These are phyloP conservation scores for Kregervanrija pseudodelftensis DNA, from an alignment of 805 yeast genomes.

Conservation along the genomic window DNA sequence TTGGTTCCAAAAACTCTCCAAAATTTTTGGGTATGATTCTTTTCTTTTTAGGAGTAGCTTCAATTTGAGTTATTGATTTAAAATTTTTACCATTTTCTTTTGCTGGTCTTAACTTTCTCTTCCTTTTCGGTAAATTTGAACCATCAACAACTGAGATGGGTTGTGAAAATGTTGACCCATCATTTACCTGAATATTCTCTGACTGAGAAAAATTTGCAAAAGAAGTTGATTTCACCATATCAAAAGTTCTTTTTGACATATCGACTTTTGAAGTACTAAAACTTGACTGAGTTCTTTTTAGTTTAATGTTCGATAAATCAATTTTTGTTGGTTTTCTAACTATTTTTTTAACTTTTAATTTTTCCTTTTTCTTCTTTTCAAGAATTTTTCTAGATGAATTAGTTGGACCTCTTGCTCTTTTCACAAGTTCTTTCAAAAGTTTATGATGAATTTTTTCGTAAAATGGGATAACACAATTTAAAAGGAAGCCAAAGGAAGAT, in stretches of 20 bases:
- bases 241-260: conserved; percentile 26
- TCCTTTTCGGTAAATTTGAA: conserved; percentile 4
- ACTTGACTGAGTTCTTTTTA: conserved; percentile 21
- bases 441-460: conserved; percentile 20
- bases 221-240: conserved; percentile 23
- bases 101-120: conserved; percentile 11
- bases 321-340: conserved; percentile 1
- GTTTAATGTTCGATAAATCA: conserved; percentile 13
- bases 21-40: neutral
- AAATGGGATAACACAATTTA: conserved; percentile 24
- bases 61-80: conserved; percentile 16
- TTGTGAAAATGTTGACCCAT: too few species aligned
- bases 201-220: conserved; percentile 2
- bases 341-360: neutral
- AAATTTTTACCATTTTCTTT: neutral
- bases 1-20: neutral
- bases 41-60: conserved; percentile 24
- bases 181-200: too few species aligned
- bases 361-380: conserved; percentile 2
- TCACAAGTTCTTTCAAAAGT: conserved; percentile 21
- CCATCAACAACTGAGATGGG: too few species aligned
- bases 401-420: conserved; percentile 26
- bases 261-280: conserved; percentile 13
- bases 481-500: conserved; percentile 24
- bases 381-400: conserved; percentile 5